Conservation (phyloP, 1,139 yeast genomes). For the Suhomyces bribrorum region DNA sequence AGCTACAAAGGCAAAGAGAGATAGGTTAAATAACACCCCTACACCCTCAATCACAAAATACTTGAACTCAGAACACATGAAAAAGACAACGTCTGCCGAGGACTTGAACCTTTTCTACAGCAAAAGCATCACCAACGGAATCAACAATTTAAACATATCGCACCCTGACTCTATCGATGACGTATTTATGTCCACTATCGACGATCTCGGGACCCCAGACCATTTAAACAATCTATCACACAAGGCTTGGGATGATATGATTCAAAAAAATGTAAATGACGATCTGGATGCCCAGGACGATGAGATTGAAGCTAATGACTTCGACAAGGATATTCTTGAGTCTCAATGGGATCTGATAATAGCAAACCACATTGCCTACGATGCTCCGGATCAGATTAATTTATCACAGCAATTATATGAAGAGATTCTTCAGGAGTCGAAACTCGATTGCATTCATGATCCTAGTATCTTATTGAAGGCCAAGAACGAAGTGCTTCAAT, state of each 20-base stretch:
- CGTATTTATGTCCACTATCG: slow-evolving; percentile 36
- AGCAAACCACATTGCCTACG: slow-evolving; percentile 27
- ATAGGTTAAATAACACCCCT: slow-evolving; percentile 20
- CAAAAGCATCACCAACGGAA: slow-evolving; percentile 11
- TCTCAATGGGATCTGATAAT: slow-evolving; percentile 36
- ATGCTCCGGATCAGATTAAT: slow-evolving; percentile 49
- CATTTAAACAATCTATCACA: slow-evolving; percentile 7
- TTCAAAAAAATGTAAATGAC: slow-evolving; percentile 23
- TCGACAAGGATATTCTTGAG: slow-evolving; percentile 18
- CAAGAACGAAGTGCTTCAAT: slow-evolving; percentile 42
- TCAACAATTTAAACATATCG: slow-evolving; percentile 8
- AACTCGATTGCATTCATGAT: slow-evolving; percentile 31
- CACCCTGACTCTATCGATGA: slow-evolving; percentile 7
- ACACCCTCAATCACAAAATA: slow-evolving; percentile 13
- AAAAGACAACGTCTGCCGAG: slow-evolving; percentile 7
- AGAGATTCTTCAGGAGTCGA: slow-evolving; percentile 32
- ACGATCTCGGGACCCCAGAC: slow-evolving; percentile 27
- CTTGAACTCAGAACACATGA: slow-evolving; percentile 4
- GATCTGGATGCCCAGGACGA: slow-evolving; percentile 16
- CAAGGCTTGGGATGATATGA: slow-evolving; percentile 34
- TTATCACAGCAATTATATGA: slow-evolving; percentile 37
- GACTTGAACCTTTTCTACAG: slow-evolving; percentile 12
- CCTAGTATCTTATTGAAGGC: slow-evolving; percentile 44
- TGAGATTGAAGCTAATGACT: slow-evolving; percentile 10
- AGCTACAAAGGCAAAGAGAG: slow-evolving; percentile 5